phyloP scores from a whole-genome alignment of 2,329 filamentous ascomycete species.

The Monosporascus sp. region DNA sequence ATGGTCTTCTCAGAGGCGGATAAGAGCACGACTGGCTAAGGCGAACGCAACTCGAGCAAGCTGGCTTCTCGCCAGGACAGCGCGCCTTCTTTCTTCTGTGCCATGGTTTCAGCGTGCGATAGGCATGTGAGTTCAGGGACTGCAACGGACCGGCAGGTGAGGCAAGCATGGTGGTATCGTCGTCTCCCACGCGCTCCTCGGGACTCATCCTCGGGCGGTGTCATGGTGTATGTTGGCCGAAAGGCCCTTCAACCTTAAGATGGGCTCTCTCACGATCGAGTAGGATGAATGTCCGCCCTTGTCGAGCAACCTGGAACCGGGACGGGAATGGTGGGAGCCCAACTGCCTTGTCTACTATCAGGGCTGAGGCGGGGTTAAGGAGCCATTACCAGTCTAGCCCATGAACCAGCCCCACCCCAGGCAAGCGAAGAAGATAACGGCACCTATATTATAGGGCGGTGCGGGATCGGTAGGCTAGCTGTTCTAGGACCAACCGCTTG shows the following conservation, averaged over 20 bases:
- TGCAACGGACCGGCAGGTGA: slow-evolving; percentile 40
- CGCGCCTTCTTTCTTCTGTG: slow-evolving; percentile 43
- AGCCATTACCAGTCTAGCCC: too few relatives aligned
- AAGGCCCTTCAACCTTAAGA: background rate
- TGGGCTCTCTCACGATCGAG: background rate
- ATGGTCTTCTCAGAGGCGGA: slow-evolving; percentile 28
- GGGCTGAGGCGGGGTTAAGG: too few relatives aligned
- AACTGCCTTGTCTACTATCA: background rate
- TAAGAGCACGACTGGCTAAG: slow-evolving; percentile 43
- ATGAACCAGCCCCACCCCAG: too few relatives aligned
- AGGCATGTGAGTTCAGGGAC: background rate
- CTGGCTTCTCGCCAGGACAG: slow-evolving; percentile 45
- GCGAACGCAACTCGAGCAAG: slow-evolving; percentile 44
- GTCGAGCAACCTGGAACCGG: background rate
- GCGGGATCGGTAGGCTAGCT: background rate
- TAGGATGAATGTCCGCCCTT: background rate
- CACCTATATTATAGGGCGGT: background rate
- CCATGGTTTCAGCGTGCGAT: slow-evolving; percentile 5
- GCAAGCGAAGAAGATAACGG: too few relatives aligned
- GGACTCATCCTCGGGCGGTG: slow-evolving; percentile 25
- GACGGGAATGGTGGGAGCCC: background rate
- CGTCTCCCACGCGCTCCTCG: slow-evolving; percentile 27
- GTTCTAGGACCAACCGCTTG: background rate
- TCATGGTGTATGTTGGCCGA: slow-evolving; percentile 19
- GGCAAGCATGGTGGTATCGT: slow-evolving; percentile 36